Evolutionary conservation across 140 eudicot species (phyloP).

Genomic region (Flaveria floridana): DNA sequence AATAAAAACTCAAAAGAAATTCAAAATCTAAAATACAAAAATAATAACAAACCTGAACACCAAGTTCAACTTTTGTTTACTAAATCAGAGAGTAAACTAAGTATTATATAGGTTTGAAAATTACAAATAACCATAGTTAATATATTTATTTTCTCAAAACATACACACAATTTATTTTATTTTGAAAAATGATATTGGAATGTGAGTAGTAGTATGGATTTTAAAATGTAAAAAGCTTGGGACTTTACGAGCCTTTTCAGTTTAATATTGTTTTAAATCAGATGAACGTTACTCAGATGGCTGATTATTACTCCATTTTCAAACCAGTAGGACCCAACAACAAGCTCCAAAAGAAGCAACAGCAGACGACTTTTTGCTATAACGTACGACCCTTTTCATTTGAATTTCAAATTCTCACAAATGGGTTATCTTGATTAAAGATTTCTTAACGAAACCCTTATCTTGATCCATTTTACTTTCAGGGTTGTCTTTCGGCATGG

Average conservation of each 20-base stretch:
- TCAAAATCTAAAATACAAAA: too few relatives aligned
- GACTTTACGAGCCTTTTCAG: constrained; percentile 24
- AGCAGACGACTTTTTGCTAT: constrained; percentile 26
- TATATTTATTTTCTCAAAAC: too few relatives aligned
- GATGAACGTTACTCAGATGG: constrained; percentile 40
- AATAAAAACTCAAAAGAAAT: too few relatives aligned
- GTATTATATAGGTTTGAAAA: not conserved
- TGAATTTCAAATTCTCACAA: constrained; percentile 32
- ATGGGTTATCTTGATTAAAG: not conserved
- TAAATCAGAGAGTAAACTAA: too few relatives aligned
- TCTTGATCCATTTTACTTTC: constrained; percentile 8
- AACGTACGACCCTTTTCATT: constrained; percentile 40
- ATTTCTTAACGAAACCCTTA: constrained; percentile 20
- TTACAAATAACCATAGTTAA: not conserved
- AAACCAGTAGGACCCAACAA: constrained; percentile 39
- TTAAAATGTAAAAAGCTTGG: constrained; percentile 15
- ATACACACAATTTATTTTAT: not conserved
- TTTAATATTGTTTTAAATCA: constrained; percentile 21
- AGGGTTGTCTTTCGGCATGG: constrained; percentile 47
- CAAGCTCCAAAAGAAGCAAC: constrained; percentile 24
- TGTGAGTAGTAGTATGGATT: not conserved
- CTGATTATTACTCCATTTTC: constrained; percentile 21
- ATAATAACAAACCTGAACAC: not conserved
- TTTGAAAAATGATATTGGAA: not conserved
- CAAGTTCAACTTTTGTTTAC: not conserved